Conservation (phyloP, 192 early-diverging fungal species). For the Coemansia sp. region DNA sequence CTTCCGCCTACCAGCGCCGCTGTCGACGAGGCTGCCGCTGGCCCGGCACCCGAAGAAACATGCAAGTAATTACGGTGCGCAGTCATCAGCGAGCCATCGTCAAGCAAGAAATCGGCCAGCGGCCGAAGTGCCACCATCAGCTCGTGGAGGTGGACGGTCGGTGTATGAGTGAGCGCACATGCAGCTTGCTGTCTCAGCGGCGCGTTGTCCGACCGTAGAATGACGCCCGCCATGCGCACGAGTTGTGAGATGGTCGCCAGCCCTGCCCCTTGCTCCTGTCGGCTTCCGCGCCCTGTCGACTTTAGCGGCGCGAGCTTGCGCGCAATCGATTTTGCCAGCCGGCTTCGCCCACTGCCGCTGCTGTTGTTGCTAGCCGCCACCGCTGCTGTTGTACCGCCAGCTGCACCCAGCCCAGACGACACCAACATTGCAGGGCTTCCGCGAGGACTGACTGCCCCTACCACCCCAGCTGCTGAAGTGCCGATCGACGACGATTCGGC, state of each 20-base stretch:
- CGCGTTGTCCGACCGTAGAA: slow-evolving; percentile 37
- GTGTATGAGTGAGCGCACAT: slow-evolving; percentile 32
- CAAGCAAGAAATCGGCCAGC: slow-evolving; percentile 37
- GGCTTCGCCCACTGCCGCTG: slow-evolving; percentile 15
- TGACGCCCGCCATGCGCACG: slow-evolving; percentile 34
- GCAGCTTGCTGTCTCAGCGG: slow-evolving; percentile 30
- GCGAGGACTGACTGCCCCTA: background rate
- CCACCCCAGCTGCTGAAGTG: background rate
- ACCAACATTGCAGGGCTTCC: no score
- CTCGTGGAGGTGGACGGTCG: slow-evolving; percentile 23
- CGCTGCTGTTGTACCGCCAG: background rate
- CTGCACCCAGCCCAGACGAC: no score
- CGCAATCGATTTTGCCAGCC: slow-evolving; percentile 45
- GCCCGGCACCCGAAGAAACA: slow-evolving; percentile 9
- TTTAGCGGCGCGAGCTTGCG: slow-evolving; percentile 43
- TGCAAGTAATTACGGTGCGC: slow-evolving; percentile 44
- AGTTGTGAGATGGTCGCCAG: slow-evolving; percentile 42
- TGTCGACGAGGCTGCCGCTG: background rate
- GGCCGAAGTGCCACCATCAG: slow-evolving; percentile 43
- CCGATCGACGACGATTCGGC: background rate
- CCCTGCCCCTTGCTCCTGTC: slow-evolving; percentile 41
- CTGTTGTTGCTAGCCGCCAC: slow-evolving; percentile 1
- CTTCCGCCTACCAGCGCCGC: slow-evolving; percentile 3
- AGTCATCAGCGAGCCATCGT: slow-evolving; percentile 23
- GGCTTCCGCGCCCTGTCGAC: slow-evolving; percentile 24